A percentile compares a stretch with the other conserved stretches of the same genome.
Conservation (phyloP, 2,329 filamentous ascomycete genomes). For the Zasmidium cellare region DNA sequence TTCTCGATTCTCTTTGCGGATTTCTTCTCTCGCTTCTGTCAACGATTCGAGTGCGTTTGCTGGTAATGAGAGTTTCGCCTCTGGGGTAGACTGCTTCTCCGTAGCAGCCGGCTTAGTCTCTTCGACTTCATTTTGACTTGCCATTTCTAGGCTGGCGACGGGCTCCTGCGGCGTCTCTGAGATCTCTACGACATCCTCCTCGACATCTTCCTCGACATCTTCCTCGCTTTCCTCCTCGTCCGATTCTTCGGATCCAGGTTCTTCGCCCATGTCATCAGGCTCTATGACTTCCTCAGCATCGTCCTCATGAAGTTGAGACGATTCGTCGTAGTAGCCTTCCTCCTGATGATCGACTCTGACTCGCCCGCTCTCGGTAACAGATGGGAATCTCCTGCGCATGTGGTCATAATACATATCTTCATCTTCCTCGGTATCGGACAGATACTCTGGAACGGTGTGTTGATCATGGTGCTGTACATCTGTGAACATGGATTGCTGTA, state of each 20-base stretch:
- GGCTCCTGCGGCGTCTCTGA: not conserved
- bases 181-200: not conserved
- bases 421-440: conserved; percentile 24
- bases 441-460: not conserved
- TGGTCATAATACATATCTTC: conserved; percentile 16
- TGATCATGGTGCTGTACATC: not conserved
- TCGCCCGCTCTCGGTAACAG: not conserved
- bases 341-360: conserved; percentile 3
- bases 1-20: not conserved
- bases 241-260: conserved; percentile 9
- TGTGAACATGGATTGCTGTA: too few relatives aligned
- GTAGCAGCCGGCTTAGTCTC: not conserved
- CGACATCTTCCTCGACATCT: conserved; percentile 2
- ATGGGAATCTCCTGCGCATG: conserved; percentile 7
- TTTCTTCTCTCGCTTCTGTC: not conserved
- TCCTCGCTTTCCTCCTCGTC: conserved; percentile 12
- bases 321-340: conserved; percentile 18
- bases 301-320: conserved; percentile 14
- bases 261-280: conserved; percentile 17
- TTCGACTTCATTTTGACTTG: too few relatives aligned
- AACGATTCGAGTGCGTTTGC: not conserved
- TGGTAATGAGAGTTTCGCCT: not conserved
- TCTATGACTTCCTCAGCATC: conserved; percentile 23
- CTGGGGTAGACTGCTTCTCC: not conserved
- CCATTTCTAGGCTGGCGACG: not conserved